Evolutionary conservation across 371 early-diverging fungal species (phyloP).

Genomic region (Blastocladiella emersonii): DNA sequence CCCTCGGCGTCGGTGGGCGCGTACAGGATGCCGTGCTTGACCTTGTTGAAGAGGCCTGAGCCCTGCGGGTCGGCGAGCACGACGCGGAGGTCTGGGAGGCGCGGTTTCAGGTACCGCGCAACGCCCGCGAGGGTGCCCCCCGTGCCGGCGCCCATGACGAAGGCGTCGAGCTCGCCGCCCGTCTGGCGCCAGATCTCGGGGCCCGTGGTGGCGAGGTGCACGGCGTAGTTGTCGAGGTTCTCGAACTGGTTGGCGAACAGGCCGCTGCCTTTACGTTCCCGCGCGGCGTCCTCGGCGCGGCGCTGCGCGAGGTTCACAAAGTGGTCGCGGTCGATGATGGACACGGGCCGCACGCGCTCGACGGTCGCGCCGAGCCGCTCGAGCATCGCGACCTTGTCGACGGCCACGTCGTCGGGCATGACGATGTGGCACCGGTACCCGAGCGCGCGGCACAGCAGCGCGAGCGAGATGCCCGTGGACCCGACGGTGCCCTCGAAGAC

Average conservation of each 20-base stretch:
- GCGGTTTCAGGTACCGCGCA: slow-evolving; percentile 59
- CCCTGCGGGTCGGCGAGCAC: slow-evolving; percentile 87
- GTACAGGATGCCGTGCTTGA: slow-evolving; percentile 82
- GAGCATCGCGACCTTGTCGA: slow-evolving; percentile 75
- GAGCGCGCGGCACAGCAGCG: slow-evolving; percentile 63
- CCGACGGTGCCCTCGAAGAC: slow-evolving; percentile 91
- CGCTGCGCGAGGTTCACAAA: slow-evolving; percentile 77
- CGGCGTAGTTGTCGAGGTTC: slow-evolving; percentile 64
- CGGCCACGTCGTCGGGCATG: slow-evolving; percentile 87
- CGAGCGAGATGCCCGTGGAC: slow-evolving; percentile 70
- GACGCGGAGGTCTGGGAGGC: slow-evolving; percentile 19
- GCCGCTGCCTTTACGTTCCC: slow-evolving; percentile 12
- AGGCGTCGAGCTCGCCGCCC: slow-evolving; percentile 50
- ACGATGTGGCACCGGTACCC: slow-evolving; percentile 87
- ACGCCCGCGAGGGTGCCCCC: slow-evolving; percentile 91
- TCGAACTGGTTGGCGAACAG: slow-evolving; percentile 91
- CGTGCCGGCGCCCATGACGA: slow-evolving; percentile 67
- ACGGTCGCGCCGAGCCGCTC: slow-evolving; percentile 76
- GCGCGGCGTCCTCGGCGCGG: slow-evolving; percentile 51
- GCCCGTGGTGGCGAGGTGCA: slow-evolving; percentile 71
- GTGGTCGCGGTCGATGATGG: slow-evolving; percentile 80
- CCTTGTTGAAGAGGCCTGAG: slow-evolving; percentile 80
- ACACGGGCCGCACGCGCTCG: slow-evolving; percentile 78
- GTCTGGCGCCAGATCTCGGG: slow-evolving; percentile 77
- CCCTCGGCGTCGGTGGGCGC: slow-evolving; percentile 79